Evolutionary conservation across 371 early-diverging fungal genomes (phyloP).

Genomic region (Saksenaea oblongispora): DNA sequence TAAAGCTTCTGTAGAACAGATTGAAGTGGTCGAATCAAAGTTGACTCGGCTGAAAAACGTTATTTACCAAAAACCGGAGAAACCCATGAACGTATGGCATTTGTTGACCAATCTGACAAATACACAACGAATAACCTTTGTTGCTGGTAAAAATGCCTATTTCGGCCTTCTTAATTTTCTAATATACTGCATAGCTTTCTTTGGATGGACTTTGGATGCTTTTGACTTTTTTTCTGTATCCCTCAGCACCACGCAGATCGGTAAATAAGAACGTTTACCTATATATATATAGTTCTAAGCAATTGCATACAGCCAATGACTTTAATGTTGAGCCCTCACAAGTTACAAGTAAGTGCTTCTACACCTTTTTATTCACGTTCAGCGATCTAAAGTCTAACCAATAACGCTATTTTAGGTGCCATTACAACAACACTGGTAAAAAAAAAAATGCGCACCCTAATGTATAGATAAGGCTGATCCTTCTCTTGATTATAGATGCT

Average conservation of each 20-base stretch:
- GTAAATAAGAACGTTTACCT: constrained; percentile 15
- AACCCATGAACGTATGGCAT: constrained; percentile 36
- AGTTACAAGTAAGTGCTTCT: constrained; percentile 48
- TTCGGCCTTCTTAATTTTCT: background rate
- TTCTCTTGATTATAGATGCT: constrained; percentile 45
- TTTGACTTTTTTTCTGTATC: constrained; percentile 72
- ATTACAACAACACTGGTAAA: constrained; percentile 46
- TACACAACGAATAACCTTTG: constrained; percentile 43
- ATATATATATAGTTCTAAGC: constrained; percentile 10
- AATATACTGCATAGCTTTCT: constrained; percentile 43
- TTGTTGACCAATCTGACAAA: constrained; percentile 34
- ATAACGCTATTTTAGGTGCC: constrained; percentile 30
- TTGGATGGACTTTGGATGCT: constrained; percentile 77
- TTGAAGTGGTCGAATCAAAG: background rate
- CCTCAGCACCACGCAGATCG: constrained; percentile 43
- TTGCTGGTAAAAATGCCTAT: constrained; percentile 29
- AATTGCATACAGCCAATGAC: constrained; percentile 45
- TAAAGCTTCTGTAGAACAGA: background rate
- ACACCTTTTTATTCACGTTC: background rate
- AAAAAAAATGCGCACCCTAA: background rate
- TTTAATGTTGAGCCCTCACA: constrained; percentile 56
- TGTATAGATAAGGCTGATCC: background rate
- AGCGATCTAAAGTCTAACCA: background rate
- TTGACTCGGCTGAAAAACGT: background rate
- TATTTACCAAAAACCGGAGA: constrained; percentile 35